phyloP scores from a whole-genome alignment of 2,329 filamentous ascomycete species.

The Penicillium sp. region DNA sequence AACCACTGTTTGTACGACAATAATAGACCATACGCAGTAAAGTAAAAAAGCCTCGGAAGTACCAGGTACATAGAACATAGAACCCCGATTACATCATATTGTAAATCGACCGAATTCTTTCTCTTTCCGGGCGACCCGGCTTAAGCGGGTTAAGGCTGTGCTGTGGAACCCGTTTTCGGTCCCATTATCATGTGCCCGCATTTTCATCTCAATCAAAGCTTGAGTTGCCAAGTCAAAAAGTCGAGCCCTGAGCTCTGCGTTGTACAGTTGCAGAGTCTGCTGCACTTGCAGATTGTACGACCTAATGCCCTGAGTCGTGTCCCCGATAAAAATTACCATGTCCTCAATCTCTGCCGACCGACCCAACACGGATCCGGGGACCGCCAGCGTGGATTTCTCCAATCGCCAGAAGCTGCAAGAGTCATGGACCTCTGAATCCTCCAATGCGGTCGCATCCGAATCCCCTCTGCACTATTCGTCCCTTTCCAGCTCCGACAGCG shows the following conservation, averaged over 20 bases:
- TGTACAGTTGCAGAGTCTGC: background rate
- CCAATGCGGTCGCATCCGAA: conserved; percentile 15
- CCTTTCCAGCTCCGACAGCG: conserved; percentile 32
- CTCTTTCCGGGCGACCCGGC: background rate
- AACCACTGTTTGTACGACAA: too few relatives aligned
- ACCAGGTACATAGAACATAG: background rate
- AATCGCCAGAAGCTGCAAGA: conserved; percentile 5
- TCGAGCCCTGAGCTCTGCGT: too few relatives aligned
- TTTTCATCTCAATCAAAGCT: background rate
- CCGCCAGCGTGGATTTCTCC: background rate
- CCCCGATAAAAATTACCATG: background rate
- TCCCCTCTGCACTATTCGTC: conserved; percentile 21
- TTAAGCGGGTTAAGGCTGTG: background rate
- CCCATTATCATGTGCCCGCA: background rate
- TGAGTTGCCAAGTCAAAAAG: too few relatives aligned
- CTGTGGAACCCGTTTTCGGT: background rate
- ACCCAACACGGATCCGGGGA: background rate
- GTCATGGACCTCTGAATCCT: conserved; percentile 21
- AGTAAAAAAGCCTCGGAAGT: too few relatives aligned
- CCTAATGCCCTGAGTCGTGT: background rate
- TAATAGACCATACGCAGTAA: too few relatives aligned
- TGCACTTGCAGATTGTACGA: background rate
- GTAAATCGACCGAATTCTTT: background rate
- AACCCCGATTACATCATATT: background rate
- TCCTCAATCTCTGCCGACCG: background rate